Conservation (phyloP, 169 alveolate genomes). For the Ichthyophthirius multifiliis region DNA sequence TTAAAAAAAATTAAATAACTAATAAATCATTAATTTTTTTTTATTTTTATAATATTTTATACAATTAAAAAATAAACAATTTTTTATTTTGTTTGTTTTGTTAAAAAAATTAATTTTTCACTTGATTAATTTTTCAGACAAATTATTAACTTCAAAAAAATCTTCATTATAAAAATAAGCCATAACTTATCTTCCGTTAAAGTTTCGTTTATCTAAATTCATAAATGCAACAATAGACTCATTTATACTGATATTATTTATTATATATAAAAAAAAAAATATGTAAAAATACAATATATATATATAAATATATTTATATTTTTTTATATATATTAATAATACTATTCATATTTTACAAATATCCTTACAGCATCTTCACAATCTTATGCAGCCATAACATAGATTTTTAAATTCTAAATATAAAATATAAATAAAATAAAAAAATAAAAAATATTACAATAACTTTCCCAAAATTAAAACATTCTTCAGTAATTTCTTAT, state of each 20-base stretch:
- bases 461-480: neutral
- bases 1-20: too few relatives aligned
- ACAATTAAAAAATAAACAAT: neutral
- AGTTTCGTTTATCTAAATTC: neutral
- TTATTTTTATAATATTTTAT: neutral
- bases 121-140: neutral
- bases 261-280: too few relatives aligned
- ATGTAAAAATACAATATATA: neutral
- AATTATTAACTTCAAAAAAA: neutral
- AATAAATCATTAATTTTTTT: neutral
- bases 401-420: neutral
- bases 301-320: neutral
- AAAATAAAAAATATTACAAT: neutral
- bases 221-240: neutral
- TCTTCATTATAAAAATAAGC: neutral
- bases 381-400: neutral
- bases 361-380: conserved; percentile 3
- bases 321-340: neutral
- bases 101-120: neutral
- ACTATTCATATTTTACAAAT: neutral
- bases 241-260: too few relatives aligned
- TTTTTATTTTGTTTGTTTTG: too few relatives aligned
- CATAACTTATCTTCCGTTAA: neutral
- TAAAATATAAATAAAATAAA: neutral
- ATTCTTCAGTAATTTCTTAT: conserved; percentile 1